Conservation (phyloP, 176 grass and related monocot genomes). For the Triticum urartu region DNA sequence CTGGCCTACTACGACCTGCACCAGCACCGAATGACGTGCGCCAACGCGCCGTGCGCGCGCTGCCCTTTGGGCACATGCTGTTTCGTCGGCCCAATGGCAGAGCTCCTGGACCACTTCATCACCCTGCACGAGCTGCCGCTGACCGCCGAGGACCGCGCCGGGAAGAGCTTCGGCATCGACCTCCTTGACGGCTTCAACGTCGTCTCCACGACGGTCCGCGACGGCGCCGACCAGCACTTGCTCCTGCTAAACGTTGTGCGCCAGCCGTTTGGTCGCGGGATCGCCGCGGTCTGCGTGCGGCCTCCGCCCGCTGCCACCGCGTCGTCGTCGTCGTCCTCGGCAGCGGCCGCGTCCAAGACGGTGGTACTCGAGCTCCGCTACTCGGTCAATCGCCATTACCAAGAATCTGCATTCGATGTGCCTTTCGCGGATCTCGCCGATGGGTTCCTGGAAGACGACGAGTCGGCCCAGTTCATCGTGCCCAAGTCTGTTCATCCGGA, state of each 20-base stretch:
- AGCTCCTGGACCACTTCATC: constrained; percentile 11
- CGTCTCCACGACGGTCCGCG: not conserved
- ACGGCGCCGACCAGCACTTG: too few relatives aligned
- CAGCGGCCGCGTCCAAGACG: too few relatives aligned
- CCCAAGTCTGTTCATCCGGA: too few relatives aligned
- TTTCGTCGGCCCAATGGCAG: not conserved
- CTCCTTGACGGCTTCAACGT: constrained; percentile 22
- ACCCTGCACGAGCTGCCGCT: not conserved
- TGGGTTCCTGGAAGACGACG: too few relatives aligned
- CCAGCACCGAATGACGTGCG: not conserved
- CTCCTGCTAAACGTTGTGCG: not conserved
- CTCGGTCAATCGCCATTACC: too few relatives aligned
- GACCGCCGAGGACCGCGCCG: too few relatives aligned
- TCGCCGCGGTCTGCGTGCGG: not conserved
- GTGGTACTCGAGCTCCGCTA: too few relatives aligned
- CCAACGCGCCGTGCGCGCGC: not conserved
- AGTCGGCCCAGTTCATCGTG: too few relatives aligned
- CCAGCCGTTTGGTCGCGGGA: not conserved
- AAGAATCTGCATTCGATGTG: too few relatives aligned
- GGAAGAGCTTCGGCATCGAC: not conserved
- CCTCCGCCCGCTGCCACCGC: not conserved
- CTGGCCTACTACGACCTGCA: not conserved
- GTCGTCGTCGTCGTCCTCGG: too few relatives aligned
- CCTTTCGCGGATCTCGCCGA: too few relatives aligned
- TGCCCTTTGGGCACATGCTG: not conserved